These are phyloP conservation scores for Aspergillus tubingensis DNA, from an alignment of 2,329 filamentous ascomycete genomes.

Conservation along the genomic window DNA sequence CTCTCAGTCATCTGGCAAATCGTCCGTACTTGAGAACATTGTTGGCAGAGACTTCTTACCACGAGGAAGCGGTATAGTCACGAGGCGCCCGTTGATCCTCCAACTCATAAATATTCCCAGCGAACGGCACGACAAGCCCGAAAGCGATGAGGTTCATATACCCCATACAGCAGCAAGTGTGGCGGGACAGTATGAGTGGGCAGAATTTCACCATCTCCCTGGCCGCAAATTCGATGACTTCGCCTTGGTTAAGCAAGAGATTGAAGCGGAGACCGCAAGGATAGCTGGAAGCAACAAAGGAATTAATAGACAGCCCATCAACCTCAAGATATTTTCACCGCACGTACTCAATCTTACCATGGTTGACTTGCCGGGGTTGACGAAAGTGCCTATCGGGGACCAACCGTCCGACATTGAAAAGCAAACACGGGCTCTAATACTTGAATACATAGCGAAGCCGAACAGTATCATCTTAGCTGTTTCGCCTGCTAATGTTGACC, in stretches of 20 bases:
- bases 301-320: slow-evolving; percentile 96
- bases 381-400: slow-evolving; percentile 97
- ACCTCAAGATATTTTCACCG: slow-evolving; percentile 97
- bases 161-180: slow-evolving; percentile 78
- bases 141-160: slow-evolving; percentile 64
- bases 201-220: slow-evolving; percentile 93
- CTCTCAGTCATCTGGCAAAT: slow-evolving; percentile 97
- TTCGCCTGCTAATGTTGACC: slow-evolving; percentile 94
- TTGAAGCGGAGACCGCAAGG: slow-evolving; percentile 92
- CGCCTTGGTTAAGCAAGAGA: slow-evolving; percentile 88
- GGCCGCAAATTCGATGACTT: slow-evolving; percentile 90
- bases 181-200: slow-evolving; percentile 72
- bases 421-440: slow-evolving; percentile 92
- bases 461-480: slow-evolving; percentile 98
- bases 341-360: slow-evolving; percentile 94
- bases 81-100: slow-evolving; percentile 87
- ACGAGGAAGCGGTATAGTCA: slow-evolving; percentile 94
- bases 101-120: slow-evolving; percentile 95
- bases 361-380: slow-evolving; percentile 92
- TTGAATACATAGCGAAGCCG: slow-evolving; percentile 97
- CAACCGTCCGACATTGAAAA: slow-evolving; percentile 98
- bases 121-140: slow-evolving; percentile 68
- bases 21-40: slow-evolving; percentile 97
- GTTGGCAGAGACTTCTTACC: slow-evolving; percentile 97
- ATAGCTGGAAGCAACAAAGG: slow-evolving; percentile 97